Evolutionary conservation across 495 filamentous ascomycete species (phyloP).

Genomic region (Podospora fimiseda): DNA sequence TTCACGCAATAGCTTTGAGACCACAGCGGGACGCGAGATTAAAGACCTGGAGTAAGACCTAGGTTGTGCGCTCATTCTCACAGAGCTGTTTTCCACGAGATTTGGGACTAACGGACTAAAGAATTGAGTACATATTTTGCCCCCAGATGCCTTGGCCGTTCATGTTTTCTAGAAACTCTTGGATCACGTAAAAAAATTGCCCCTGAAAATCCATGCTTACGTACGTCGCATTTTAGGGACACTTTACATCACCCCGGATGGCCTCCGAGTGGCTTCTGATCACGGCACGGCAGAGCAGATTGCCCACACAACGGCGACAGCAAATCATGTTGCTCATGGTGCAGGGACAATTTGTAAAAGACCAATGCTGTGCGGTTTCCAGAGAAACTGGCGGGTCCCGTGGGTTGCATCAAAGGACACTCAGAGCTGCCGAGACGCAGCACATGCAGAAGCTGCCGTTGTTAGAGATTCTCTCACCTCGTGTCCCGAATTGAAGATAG

Average conservation of each 20-base stretch:
- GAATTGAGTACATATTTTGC: slow-evolving; percentile 46
- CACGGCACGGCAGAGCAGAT: background rate
- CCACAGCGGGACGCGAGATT: slow-evolving; percentile 45
- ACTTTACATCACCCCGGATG: background rate
- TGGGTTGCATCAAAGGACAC: background rate
- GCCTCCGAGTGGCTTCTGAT: background rate
- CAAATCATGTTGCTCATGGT: background rate
- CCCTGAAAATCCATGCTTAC: background rate
- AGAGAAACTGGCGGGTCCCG: background rate
- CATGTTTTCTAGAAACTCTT: background rate
- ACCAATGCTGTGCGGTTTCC: background rate
- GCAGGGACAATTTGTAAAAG: background rate
- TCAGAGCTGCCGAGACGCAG: background rate
- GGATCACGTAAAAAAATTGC: background rate
- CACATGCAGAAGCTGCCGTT: background rate
- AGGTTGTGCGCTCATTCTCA: slow-evolving; percentile 39
- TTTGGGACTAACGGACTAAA: slow-evolving; percentile 49
- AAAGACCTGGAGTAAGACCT: slow-evolving; percentile 28
- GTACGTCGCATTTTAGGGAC: background rate
- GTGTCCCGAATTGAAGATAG: background rate
- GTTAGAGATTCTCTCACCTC: background rate
- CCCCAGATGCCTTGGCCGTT: too few relatives aligned
- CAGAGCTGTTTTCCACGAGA: slow-evolving; percentile 44
- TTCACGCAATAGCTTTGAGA: slow-evolving; percentile 38
- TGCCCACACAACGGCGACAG: background rate